Base-by-base conservation (phyloP, 2,329 filamentous ascomycete genomes). In the Ascochyta clinopodiicola region DNA sequence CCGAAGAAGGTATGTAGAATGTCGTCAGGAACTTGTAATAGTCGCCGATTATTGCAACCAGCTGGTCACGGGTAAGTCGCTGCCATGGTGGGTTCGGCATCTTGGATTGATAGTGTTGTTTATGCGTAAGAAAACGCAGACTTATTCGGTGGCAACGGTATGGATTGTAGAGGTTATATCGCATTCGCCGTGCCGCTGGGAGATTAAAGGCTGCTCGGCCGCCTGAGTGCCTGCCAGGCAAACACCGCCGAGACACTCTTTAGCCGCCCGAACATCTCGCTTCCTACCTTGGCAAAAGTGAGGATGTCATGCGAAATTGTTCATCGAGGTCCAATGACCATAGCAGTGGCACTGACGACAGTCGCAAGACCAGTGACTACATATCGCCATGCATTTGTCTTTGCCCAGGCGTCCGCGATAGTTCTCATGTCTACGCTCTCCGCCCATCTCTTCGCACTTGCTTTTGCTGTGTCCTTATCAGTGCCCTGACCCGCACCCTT, bases 351-450 rank as follows among this genome's bases (percentile, higher is more conserved):
- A 58, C 63, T 70, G 15, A 60, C 25, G n/a, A 59, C 2, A 2
- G 44, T 57, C 19, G 64, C 63, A 27, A 57, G 4, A 1, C 56
- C 59, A 10, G 62, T 66, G n/a, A 65, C 47, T 4, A 58, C 40
- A 37, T 60, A 68, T 9, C 63, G 57, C 56, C 62, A 61, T 8
- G 48, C 51, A 48, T 71, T 69, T 5, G 51, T 52, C 38, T 32
- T 59, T 3, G 54, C 59, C 66, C 64, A 66, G 6, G 44, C 55
- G 24, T 54, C 49, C 25, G 51, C 63, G 51, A 67, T 63, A 2
- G 59, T 53, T 35, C 55, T 60, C 64, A 69, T 69, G n/a, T 60
- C 54, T 35, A 62, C 58, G 0, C 22, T 51, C 32, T 64, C 55
- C 5, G 64, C 66, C 64, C 63, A 67, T 12, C 17, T 48, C 36